Conservation (phyloP, 768 basidiomycete genomes). For the Suillus clintonianus region DNA sequence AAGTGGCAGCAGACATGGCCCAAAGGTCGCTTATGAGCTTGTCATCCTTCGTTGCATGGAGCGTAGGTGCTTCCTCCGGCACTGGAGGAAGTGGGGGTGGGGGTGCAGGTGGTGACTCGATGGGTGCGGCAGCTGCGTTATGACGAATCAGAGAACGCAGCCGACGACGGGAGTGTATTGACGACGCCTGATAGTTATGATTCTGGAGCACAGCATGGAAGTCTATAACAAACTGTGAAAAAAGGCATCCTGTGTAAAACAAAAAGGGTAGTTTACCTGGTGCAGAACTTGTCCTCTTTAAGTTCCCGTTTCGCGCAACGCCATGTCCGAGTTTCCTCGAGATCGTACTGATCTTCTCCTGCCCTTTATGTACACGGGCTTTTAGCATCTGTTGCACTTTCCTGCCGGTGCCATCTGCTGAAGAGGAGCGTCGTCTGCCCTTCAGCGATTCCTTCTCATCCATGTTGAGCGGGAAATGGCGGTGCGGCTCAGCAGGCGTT, state of each 20-base stretch:
- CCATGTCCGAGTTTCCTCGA: slow-evolving; percentile 77
- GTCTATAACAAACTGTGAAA: slow-evolving; percentile 43
- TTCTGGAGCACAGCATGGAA: slow-evolving; percentile 67
- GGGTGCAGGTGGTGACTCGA: slow-evolving; percentile 38
- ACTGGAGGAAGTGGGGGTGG: slow-evolving; percentile 36
- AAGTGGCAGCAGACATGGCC: slow-evolving; percentile 94
- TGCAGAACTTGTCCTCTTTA: slow-evolving; percentile 66
- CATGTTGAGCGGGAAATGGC: slow-evolving; percentile 20
- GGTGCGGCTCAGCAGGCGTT: slow-evolving; percentile 45
- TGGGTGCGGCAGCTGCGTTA: slow-evolving; percentile 26
- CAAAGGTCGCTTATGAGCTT: slow-evolving; percentile 83
- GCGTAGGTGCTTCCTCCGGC: slow-evolving; percentile 33
- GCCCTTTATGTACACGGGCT: slow-evolving; percentile 71
- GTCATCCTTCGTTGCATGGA: slow-evolving; percentile 54
- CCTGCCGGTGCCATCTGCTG: slow-evolving; percentile 57
- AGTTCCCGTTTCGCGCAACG: slow-evolving; percentile 52
- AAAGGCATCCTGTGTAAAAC: background rate
- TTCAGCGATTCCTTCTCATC: slow-evolving; percentile 14
- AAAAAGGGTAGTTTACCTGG: slow-evolving; percentile 51
- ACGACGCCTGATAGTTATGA: slow-evolving; percentile 70
- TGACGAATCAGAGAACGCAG: slow-evolving; percentile 48
- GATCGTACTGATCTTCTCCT: slow-evolving; percentile 72
- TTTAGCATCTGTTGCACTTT: slow-evolving; percentile 78
- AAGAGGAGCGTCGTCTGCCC: slow-evolving; percentile 28
- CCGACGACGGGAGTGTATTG: slow-evolving; percentile 79